Evolutionary conservation across 768 basidiomycete species (phyloP).

Genomic region (Leccinum obscurum): DNA sequence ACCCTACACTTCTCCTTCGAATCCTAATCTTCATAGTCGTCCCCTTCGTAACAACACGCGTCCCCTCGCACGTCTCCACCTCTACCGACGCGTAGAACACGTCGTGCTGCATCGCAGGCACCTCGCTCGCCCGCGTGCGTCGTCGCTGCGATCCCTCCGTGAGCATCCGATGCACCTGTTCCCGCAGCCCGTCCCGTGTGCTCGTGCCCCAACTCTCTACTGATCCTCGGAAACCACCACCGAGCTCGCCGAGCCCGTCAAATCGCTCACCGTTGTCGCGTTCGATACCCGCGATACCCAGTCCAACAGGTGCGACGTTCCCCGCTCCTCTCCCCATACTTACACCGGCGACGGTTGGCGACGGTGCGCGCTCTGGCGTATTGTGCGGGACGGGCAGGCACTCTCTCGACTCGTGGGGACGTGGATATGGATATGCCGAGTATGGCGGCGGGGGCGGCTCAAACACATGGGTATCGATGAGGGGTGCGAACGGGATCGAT

Average conservation of each 20-base stretch:
- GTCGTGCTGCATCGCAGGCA: conserved; percentile 25
- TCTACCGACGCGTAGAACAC: conserved; percentile 28
- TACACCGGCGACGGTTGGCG: neutral
- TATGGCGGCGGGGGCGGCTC: conserved; percentile 29
- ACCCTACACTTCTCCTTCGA: conserved; percentile 17
- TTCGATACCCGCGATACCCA: conserved; percentile 30
- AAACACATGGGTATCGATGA: conserved; percentile 28
- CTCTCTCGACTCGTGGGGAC: conserved; percentile 7
- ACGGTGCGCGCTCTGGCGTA: conserved; percentile 14
- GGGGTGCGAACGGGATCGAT: conserved; percentile 30
- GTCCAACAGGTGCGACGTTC: conserved; percentile 16
- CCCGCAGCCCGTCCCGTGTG: conserved; percentile 15
- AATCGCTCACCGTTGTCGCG: conserved; percentile 25
- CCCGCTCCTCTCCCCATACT: no score
- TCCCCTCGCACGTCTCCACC: conserved; percentile 3
- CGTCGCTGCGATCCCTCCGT: conserved; percentile 20
- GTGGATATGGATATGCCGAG: conserved; percentile 7
- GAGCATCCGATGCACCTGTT: conserved; percentile 24
- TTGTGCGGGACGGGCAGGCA: conserved; percentile 29
- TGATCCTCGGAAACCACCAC: conserved; percentile 25
- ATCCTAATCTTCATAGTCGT: conserved; percentile 9
- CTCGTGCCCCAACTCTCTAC: neutral
- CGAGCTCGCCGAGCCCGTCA: conserved; percentile 30
- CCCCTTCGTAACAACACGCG: neutral
- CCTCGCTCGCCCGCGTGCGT: conserved; percentile 19